Conservation (phyloP, 441 rosid species). For the Euphorbia celastroides region DNA sequence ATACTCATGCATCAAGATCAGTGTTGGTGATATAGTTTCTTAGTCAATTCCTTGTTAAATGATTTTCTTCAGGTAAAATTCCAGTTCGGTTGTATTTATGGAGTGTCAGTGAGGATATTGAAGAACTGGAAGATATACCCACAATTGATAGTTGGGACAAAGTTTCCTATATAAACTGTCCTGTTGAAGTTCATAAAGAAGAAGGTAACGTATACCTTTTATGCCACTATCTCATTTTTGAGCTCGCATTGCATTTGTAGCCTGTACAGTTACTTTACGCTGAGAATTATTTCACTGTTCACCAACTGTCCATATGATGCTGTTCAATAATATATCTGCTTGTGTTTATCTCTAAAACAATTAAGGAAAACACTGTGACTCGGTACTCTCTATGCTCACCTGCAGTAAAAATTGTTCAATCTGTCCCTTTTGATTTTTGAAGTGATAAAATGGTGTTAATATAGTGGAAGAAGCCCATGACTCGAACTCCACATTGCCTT, state of each 20-base stretch:
- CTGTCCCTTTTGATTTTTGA: not conserved
- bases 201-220: conserved; percentile 42
- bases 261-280: not conserved
- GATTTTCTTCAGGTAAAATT: conserved; percentile 50
- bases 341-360: not conserved
- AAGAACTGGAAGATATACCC: conserved; percentile 60
- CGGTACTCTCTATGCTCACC: not conserved
- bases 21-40: not conserved
- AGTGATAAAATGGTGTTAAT: not conserved
- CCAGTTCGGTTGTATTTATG: conserved; percentile 82
- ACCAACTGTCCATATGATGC: not conserved
- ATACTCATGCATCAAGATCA: not conserved
- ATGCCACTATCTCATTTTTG: not conserved
- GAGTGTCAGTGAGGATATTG: conserved; percentile 47
- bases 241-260: not conserved
- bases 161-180: conserved; percentile 67
- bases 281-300: not conserved
- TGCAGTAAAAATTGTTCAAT: not conserved
- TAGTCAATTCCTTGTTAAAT: conserved; percentile 5
- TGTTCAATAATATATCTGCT: not conserved
- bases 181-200: conserved; percentile 60
- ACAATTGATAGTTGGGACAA: conserved; percentile 77
- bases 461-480: not conserved
- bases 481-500: not conserved
- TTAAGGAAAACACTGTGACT: not conserved